phyloP scores from a whole-genome alignment of 1,284 basidiomycete species.

The Clitocybe nebularis region DNA sequence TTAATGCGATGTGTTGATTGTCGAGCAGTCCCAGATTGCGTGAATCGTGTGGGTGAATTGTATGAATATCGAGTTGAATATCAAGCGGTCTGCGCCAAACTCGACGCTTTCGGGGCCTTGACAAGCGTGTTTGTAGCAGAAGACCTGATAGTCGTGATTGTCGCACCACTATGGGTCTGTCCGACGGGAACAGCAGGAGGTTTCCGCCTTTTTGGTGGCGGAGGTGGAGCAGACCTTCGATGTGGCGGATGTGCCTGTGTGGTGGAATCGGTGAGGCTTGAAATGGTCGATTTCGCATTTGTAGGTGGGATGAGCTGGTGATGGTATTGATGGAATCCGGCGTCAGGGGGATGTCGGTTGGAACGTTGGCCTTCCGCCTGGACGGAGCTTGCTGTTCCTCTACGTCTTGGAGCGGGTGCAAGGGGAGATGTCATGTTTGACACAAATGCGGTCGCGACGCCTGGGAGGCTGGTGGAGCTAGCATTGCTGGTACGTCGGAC shows the following conservation, averaged over 20 bases:
- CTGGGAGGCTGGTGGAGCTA: slow-evolving; percentile 45
- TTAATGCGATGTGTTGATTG: no score
- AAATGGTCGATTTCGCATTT: slow-evolving; percentile 3
- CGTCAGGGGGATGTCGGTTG: slow-evolving; percentile 18
- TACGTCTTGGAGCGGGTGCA: slow-evolving; percentile 19
- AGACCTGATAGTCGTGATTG: slow-evolving; percentile 49
- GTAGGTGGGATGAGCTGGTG: slow-evolving; percentile 14
- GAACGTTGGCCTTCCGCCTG: slow-evolving; percentile 11
- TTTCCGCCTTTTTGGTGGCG: slow-evolving; percentile 59
- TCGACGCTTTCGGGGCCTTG: slow-evolving; percentile 14
- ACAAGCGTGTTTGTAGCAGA: slow-evolving; percentile 29
- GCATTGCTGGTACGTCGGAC: slow-evolving; percentile 44
- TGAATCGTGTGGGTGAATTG: no score
- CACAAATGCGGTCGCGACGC: slow-evolving; percentile 26
- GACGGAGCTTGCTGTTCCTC: slow-evolving; percentile 18
- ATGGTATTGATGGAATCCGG: slow-evolving; percentile 18
- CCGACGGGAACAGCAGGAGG: slow-evolving; percentile 58
- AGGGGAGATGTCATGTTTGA: slow-evolving; percentile 15
- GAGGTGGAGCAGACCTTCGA: slow-evolving; percentile 43
- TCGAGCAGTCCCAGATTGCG: no score
- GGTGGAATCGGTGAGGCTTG: not conserved
- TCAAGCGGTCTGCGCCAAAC: not conserved
- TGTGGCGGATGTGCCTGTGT: slow-evolving; percentile 16
- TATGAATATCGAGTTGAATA: no score
- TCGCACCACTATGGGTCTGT: slow-evolving; percentile 40